Conservation (phyloP, 2,329 filamentous ascomycete genomes). For the Huntiella decipiens region DNA sequence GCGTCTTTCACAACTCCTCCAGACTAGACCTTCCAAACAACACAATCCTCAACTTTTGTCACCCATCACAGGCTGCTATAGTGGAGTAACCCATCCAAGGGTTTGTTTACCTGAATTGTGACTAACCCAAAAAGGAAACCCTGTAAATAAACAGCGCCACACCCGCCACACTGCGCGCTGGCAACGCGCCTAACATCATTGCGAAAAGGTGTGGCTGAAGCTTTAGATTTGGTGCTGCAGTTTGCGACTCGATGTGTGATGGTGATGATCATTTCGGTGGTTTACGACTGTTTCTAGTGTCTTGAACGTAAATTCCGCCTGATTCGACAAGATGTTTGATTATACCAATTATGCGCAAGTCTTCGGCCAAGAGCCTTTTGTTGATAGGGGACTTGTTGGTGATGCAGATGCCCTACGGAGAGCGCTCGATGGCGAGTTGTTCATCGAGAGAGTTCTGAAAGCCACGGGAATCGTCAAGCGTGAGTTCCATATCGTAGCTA, state of each 20-base stretch:
- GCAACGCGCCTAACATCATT: not conserved
- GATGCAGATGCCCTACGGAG: conserved; percentile 50
- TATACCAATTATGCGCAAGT: conserved; percentile 49
- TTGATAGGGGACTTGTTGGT: conserved; percentile 38
- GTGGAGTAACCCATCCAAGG: not conserved
- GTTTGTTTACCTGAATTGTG: conserved; percentile 1
- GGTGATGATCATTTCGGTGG: too few species aligned
- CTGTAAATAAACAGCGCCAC: conserved; percentile 10
- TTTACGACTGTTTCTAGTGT: too few species aligned
- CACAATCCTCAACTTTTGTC: too few species aligned
- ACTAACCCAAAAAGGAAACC: conserved; percentile 7
- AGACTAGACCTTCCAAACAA: too few species aligned
- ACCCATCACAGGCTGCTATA: too few species aligned
- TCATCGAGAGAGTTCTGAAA: conserved; percentile 60
- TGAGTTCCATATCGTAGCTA: conserved; percentile 19
- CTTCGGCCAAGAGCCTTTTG: conserved; percentile 41
- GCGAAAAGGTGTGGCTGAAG: conserved; percentile 6
- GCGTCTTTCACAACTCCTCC: too few species aligned
- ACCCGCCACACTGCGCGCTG: not conserved
- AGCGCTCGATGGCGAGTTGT: conserved; percentile 48
- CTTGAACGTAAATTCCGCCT: too few species aligned
- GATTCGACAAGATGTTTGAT: conserved; percentile 32
- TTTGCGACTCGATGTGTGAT: too few species aligned
- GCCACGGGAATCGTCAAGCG: conserved; percentile 51
- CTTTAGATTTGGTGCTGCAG: not conserved